phyloP scores from a whole-genome alignment of 768 basidiomycete genomes.

The Agaricus subrufescens region DNA sequence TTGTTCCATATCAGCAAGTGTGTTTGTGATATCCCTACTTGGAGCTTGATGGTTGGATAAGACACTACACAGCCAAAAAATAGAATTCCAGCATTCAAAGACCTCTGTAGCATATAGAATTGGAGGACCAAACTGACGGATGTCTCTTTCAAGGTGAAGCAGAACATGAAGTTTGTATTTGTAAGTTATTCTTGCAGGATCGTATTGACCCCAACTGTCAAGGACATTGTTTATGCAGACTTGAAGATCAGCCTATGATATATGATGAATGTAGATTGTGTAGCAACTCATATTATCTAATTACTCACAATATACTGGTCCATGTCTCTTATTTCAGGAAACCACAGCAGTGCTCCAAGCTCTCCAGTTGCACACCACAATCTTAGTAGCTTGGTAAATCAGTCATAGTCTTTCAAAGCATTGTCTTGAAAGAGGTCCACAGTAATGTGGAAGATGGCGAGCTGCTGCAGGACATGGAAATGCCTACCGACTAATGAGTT shows the following conservation, averaged over 20 bases:
- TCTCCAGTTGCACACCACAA: no score
- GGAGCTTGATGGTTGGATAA: conserved; percentile 31
- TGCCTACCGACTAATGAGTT: no score
- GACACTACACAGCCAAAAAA: conserved; percentile 31
- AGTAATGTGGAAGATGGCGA: no score
- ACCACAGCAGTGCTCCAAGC: background rate
- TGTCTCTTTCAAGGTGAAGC: conserved; percentile 21
- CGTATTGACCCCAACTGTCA: conserved; percentile 17
- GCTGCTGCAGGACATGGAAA: no score
- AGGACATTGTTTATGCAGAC: conserved; percentile 17
- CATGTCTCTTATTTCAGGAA: no score
- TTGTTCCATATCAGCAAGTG: conserved; percentile 20
- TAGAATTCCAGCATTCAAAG: conserved; percentile 34
- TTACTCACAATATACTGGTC: no score
- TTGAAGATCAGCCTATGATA: conserved; percentile 13
- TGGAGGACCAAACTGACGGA: conserved; percentile 26
- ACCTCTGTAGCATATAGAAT: conserved; percentile 30
- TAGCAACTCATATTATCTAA: no score
- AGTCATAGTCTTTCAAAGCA: no score
- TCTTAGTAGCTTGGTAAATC: no score
- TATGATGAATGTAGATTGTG: no score
- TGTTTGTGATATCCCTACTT: conserved; percentile 26
- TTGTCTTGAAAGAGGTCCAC: no score
- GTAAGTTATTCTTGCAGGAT: conserved; percentile 18
- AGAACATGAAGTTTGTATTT: conserved; percentile 32